Evolutionary conservation across 1,284 basidiomycete genomes (phyloP), one percentile per base, ranked within the genome.

Genomic region (Moesziomyces aphidis): DNA sequence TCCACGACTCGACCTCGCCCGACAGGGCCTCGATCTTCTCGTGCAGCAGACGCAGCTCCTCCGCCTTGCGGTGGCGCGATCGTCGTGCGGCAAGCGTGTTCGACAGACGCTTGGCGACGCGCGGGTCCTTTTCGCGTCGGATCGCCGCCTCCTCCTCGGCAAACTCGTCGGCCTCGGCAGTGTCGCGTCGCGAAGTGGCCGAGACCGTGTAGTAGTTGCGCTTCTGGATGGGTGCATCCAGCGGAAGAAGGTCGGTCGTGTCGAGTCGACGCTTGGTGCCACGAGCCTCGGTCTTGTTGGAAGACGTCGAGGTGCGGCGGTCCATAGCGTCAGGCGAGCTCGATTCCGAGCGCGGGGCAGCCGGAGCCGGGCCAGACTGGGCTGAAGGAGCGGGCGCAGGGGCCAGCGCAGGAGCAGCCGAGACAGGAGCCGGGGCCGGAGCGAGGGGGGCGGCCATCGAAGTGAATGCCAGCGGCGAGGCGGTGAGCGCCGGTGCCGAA

Each of bases 41-140:
- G 63, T 79, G 66, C 5, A 83, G 75, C 53, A 61, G 67, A 43
- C 72, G 66, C 7, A 79, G 68, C 73, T 84, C 83, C 55, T 82
- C 81, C 4, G 79, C 79, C 66, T 84, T 84, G 26, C 83, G 78
- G 61, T 80, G 80, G 34, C 83, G 76, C 19, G 76, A 78, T 23
- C 82, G 77, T 45, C 83, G 75, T 15, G 83, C 83, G 39, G 82
- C 82, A 13, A 84, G 67, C 43, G 83, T 84, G 78, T 84, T 84
- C 53, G 67, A 74, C n/a, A 83, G 73, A 50, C 83, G 80, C 77
- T 84, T 84, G 54, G 80, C 77, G 24, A 73, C 68, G 42, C 77
- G 75, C 28, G 82, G 73, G 49, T 81, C 80, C 66, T 75, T 69
- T 28, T 77, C 77, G 45, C 69, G 70, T 47, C 69, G 70, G 50